Evolutionary conservation across 495 filamentous ascomycete genomes (phyloP).

Genomic region (Parmelia sp.): DNA sequence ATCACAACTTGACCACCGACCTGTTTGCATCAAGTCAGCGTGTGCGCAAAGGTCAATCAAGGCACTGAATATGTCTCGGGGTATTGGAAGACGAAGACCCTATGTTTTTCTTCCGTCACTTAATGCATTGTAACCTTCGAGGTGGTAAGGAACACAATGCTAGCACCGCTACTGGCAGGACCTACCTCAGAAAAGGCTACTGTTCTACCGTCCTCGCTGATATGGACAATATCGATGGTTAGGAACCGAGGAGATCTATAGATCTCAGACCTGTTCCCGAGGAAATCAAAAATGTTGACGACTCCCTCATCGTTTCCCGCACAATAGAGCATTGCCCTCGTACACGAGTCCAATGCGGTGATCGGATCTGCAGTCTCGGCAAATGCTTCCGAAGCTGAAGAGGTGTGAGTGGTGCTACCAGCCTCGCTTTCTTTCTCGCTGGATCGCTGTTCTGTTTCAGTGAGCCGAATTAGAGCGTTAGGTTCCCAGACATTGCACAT

Average conservation of each 20-base stretch:
- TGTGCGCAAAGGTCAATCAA: neutral
- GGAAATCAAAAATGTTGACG: slow-evolving; percentile 6
- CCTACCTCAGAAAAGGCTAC: too few species aligned
- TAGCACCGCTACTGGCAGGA: too few species aligned
- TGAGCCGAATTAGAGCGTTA: slow-evolving; percentile 17
- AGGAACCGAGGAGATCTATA: neutral
- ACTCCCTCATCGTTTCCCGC: slow-evolving; percentile 13
- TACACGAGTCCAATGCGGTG: slow-evolving; percentile 10
- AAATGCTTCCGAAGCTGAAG: slow-evolving; percentile 11
- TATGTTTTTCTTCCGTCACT: too few species aligned
- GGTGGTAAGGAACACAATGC: too few species aligned
- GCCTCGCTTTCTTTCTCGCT: slow-evolving; percentile 18
- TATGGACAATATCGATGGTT: neutral
- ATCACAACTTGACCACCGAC: slow-evolving; percentile 4
- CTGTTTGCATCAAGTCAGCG: too few species aligned
- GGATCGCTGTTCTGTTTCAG: slow-evolving; percentile 11
- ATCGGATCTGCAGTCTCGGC: slow-evolving; percentile 7
- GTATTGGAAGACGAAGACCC: too few species aligned
- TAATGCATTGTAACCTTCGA: too few species aligned
- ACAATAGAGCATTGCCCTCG: neutral
- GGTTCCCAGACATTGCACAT: slow-evolving; percentile 21
- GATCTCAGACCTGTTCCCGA: neutral
- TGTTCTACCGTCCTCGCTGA: too few species aligned
- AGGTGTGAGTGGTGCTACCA: neutral
- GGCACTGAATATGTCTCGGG: too few species aligned